Percentiles rank a stretch among this genome's conserved stretches.
These are phyloP conservation scores for Phoma sp. DNA, from an alignment of 2,329 filamentous ascomycete genomes.

Conservation along the genomic window DNA sequence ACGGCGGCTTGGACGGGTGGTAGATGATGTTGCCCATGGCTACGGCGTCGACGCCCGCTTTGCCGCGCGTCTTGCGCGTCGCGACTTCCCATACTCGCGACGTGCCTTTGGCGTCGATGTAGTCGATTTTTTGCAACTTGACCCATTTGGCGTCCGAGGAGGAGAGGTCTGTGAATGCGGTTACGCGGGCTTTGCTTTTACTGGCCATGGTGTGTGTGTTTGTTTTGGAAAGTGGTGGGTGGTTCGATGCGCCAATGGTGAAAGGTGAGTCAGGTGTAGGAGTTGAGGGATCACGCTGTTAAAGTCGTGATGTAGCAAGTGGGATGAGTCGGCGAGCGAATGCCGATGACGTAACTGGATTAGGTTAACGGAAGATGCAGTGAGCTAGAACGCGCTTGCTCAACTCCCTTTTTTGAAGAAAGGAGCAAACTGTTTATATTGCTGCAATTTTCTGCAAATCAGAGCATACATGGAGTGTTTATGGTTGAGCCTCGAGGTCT, in stretches of 20 bases:
- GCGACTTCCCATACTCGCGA: conserved; percentile 72
- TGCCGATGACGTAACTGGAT: conserved; percentile 16
- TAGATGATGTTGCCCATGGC: conserved; percentile 72
- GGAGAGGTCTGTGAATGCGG: conserved; percentile 30
- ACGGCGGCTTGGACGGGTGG: conserved; percentile 34
- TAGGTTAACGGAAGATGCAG: not conserved
- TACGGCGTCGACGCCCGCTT: conserved; percentile 65
- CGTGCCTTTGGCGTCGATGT: conserved; percentile 65
- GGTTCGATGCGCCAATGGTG: not conserved
- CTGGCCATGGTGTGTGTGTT: conserved; percentile 17
- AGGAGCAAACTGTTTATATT: not conserved
- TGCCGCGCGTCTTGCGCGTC: conserved; percentile 67
- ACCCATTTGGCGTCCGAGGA: conserved; percentile 37
- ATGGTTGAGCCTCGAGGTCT: not conserved
- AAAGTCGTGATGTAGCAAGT: conserved; percentile 12
- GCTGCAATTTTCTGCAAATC: not conserved
- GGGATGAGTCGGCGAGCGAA: conserved; percentile 11
- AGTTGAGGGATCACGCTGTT: not conserved
- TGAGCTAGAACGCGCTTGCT: not conserved
- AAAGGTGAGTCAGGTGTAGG: not conserved
- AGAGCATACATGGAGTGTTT: not conserved
- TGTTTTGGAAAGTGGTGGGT: not conserved
- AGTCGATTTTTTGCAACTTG: conserved; percentile 52
- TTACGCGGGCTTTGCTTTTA: conserved; percentile 25
- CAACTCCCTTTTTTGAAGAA: not conserved